A percentile compares a stretch with the other conserved stretches of the same genome.
Conservation (phyloP, 257 asterid genomes). For the Solanum tacnaense region DNA sequence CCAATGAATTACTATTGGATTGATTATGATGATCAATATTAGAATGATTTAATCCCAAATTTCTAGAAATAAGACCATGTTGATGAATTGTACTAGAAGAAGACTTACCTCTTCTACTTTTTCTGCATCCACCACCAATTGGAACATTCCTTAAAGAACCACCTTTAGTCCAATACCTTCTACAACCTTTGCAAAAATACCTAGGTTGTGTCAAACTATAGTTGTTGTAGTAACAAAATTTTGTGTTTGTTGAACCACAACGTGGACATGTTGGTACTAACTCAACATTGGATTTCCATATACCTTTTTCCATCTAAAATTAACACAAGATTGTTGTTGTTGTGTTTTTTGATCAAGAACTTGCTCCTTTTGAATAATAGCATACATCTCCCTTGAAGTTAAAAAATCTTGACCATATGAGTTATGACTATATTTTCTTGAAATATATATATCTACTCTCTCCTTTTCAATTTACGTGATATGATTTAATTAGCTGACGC, state of each 20-base stretch:
- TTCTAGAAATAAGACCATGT: background rate
- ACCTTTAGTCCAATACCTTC: conserved; percentile 82
- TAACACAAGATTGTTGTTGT: background rate
- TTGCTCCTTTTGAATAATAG: background rate
- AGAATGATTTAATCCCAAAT: background rate
- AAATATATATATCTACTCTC: background rate
- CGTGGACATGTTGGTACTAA: conserved; percentile 60
- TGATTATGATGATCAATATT: background rate
- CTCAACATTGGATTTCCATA: conserved; percentile 41
- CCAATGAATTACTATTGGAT: conserved; percentile 1
- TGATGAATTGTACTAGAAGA: background rate
- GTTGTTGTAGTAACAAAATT: conserved; percentile 78
- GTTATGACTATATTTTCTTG: background rate
- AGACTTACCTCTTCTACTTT: background rate
- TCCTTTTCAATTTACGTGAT: background rate
- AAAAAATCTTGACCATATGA: background rate
- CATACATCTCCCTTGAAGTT: background rate
- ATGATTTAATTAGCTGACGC: background rate
- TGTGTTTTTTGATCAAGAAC: background rate
- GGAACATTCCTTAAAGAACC: conserved; percentile 81
- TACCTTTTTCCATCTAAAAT: conserved; percentile 37
- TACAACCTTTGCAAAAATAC: conserved; percentile 66
- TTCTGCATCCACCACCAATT: conserved; percentile 65
- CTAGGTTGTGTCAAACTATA: conserved; percentile 77
- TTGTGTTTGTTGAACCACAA: conserved; percentile 72